A percentile compares a stretch with the other conserved stretches of the same genome.
Evolutionary conservation across 2,329 filamentous ascomycete species (phyloP).

Genomic region (Thielaviopsis populi): DNA sequence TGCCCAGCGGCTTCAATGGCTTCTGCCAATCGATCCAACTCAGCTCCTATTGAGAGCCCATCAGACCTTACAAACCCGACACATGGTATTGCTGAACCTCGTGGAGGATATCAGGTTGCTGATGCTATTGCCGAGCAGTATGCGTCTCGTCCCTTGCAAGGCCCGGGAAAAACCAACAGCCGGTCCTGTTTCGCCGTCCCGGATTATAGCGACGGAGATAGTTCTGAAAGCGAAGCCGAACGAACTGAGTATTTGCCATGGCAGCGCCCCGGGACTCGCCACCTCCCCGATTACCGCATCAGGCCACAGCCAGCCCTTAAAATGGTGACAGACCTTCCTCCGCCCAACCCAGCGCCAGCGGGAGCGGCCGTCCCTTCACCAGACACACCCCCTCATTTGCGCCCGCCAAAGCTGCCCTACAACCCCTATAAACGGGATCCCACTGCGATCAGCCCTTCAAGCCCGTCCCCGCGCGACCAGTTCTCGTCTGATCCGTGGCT

Average conservation of each 20-base stretch:
- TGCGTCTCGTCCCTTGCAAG: background rate
- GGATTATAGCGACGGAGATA: background rate
- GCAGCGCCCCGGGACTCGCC: background rate
- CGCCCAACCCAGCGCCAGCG: background rate
- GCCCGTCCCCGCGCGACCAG: background rate
- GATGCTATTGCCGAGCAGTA: background rate
- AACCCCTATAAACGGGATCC: constrained; percentile 8
- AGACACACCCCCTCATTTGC: background rate
- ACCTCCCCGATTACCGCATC: background rate
- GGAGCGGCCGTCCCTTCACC: background rate
- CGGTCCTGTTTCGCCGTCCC: background rate
- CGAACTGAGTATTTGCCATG: background rate
- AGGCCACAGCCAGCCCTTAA: background rate
- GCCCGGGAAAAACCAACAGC: background rate
- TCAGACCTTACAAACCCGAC: background rate
- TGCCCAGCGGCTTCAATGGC: background rate
- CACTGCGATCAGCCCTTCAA: background rate
- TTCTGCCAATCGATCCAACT: background rate
- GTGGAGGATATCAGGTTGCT: background rate
- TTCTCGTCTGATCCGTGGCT: constrained; percentile 23
- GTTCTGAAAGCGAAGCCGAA: background rate
- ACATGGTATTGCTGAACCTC: background rate
- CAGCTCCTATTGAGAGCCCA: background rate
- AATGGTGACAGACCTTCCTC: background rate
- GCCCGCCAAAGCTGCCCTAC: background rate